Conservation (phyloP, 352 stramenopile genomes). For the Globisporangium paddicum region DNA sequence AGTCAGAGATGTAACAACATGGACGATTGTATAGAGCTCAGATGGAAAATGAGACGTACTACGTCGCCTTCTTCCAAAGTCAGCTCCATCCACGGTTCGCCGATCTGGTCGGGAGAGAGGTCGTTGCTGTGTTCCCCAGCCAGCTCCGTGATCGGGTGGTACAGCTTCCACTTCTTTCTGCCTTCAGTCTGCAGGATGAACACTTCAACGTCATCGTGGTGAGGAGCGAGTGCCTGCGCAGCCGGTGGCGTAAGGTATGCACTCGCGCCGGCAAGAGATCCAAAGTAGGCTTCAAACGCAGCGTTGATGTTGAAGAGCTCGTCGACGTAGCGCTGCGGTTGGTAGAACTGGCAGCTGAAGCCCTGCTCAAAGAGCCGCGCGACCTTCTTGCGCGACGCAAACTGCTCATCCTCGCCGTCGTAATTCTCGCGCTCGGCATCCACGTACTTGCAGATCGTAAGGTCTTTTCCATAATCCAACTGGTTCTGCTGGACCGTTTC, state of each 20-base stretch:
- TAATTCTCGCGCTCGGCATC: slow-evolving; percentile 66
- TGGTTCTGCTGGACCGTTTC: slow-evolving; percentile 52
- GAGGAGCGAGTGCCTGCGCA: slow-evolving; percentile 76
- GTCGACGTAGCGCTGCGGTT: slow-evolving; percentile 81
- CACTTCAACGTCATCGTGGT: slow-evolving; percentile 85
- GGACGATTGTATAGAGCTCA: background rate
- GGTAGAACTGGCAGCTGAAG: slow-evolving; percentile 88
- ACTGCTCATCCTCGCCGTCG: slow-evolving; percentile 38
- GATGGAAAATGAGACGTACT: slow-evolving; percentile 14
- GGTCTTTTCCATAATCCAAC: slow-evolving; percentile 55
- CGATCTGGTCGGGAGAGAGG: slow-evolving; percentile 55
- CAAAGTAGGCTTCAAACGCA: slow-evolving; percentile 77
- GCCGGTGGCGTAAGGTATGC: slow-evolving; percentile 77
- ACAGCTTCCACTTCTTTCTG: slow-evolving; percentile 88
- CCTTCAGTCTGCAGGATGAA: slow-evolving; percentile 86
- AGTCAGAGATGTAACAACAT: background rate
- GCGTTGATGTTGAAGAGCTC: slow-evolving; percentile 68
- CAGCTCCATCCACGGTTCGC: slow-evolving; percentile 77
- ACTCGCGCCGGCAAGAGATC: slow-evolving; percentile 68
- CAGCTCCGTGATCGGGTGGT: slow-evolving; percentile 65
- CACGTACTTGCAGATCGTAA: slow-evolving; percentile 77
- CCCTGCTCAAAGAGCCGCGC: slow-evolving; percentile 51
- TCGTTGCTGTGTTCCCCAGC: slow-evolving; percentile 79
- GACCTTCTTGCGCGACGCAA: slow-evolving; percentile 52
- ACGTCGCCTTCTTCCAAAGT: slow-evolving; percentile 80